Percentiles rank a stretch among this genome's conserved stretches.
phyloP scores from a whole-genome alignment of 2,329 filamentous ascomycete species.

The Beauveria caledonica region DNA sequence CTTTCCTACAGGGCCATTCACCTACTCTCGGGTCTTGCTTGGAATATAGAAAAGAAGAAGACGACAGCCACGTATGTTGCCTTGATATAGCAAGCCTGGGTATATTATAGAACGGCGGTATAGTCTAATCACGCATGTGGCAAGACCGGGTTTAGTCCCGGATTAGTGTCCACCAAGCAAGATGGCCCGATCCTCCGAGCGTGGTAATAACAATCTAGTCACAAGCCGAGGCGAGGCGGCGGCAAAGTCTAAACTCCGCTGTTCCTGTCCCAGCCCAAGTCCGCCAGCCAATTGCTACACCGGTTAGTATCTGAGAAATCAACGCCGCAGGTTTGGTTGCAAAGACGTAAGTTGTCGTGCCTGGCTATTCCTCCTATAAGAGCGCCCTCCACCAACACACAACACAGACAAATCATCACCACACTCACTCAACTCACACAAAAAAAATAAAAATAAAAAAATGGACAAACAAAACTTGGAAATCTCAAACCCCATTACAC shows the following conservation, averaged over 20 bases:
- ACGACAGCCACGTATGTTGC: constrained; percentile 1
- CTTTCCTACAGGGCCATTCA: no score
- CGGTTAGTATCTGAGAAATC: background rate
- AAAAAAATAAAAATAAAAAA: background rate
- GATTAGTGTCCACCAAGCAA: background rate
- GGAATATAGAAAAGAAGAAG: background rate
- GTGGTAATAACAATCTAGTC: background rate
- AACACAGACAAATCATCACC: background rate
- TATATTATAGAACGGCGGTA: background rate
- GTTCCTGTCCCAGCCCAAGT: background rate
- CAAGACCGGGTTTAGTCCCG: background rate
- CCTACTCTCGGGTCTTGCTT: no score
- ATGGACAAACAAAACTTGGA: background rate
- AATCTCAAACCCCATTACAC: constrained; percentile 31
- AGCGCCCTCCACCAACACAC: background rate
- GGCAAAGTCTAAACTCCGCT: background rate
- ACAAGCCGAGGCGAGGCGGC: background rate
- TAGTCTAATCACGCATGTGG: background rate
- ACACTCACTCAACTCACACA: no score
- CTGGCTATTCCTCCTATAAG: background rate
- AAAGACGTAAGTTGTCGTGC: background rate
- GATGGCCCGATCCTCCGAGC: background rate
- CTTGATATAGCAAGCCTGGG: no score
- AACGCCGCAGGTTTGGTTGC: background rate
- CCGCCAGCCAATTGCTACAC: background rate